Base-by-base conservation (phyloP, 805 yeast genomes). In the Myxozyma lipomycoides region DNA sequence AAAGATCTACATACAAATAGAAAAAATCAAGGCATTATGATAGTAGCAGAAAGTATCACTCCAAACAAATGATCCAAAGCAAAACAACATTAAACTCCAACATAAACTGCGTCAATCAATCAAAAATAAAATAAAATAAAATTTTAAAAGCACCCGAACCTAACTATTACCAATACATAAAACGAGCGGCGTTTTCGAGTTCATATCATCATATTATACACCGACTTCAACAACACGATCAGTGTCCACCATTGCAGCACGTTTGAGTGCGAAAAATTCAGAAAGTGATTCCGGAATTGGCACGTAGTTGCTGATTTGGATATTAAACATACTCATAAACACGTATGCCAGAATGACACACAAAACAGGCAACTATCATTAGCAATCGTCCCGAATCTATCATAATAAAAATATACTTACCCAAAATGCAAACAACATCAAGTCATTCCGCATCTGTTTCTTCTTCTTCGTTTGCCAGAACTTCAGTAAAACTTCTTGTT, bases 371-470 rank as follows among this genome's bases (percentile, higher is more conserved):
- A 54, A 40, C 55, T 51, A 38, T 18, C 17, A 17, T 35, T 25
- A 7, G 15, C 23, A 19, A 4, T 22, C n/a, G 9, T n/a, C 46
- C 25, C 7, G 12, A 42, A 23, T 9, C 28, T 12, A 12, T 40
- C 34, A 41, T 45, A 40, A 32, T 21, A 39, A 34, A 28, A 48
- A 19, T 4, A 40, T 12, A 32, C 60, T 45, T 38, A 59, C 56
- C 63, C 63, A 61, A 41, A 61, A 61, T n/a, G 61, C 54, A 52
- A 61, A 56, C 40, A 61, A 40, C 63, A 61, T 61, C 46, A 57
- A 38, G 37, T 61, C 63, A 39, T 59, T 58, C 17, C 59, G 46
- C 41, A 58, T 48, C 41, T 53, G 53, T 44, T 56, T 58, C 45
- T 55, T 49, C 44, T 53, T 53, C 44, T 51, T 54, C 40, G 36